These are phyloP conservation scores for Trichoderma harzianum DNA, from an alignment of 2,329 filamentous ascomycete genomes.

Conservation along the genomic window DNA sequence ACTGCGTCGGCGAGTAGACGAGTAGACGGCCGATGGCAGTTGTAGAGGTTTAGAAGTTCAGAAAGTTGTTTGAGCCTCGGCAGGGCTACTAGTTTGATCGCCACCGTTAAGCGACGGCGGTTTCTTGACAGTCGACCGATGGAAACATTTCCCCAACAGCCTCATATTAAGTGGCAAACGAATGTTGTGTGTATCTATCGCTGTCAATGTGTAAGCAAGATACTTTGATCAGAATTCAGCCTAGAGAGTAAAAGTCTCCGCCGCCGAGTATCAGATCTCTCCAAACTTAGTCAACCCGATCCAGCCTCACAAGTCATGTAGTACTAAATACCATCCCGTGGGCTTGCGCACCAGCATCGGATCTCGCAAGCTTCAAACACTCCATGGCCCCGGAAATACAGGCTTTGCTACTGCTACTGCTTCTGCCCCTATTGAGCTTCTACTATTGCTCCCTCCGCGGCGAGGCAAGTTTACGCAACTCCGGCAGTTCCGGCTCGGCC, in stretches of 20 bases:
- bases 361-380: neutral
- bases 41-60: neutral
- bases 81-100: neutral
- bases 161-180: neutral
- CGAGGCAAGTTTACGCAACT: neutral
- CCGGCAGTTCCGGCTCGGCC: slow-evolving; percentile 4
- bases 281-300: neutral
- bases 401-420: neutral
- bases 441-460: neutral
- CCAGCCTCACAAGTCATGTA: neutral
- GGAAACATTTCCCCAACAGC: neutral
- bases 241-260: neutral
- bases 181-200: neutral
- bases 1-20: neutral
- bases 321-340: neutral
- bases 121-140: neutral
- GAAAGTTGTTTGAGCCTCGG: neutral
- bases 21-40: neutral
- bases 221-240: neutral
- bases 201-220: neutral
- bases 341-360: neutral
- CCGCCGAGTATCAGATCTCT: neutral
- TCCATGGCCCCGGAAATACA: neutral
- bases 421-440: neutral
- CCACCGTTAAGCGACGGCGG: neutral